Evolutionary conservation across 352 stramenopile species (phyloP), one percentile per base, ranked within the genome.

Genomic region (Globisporangium radiosum): DNA sequence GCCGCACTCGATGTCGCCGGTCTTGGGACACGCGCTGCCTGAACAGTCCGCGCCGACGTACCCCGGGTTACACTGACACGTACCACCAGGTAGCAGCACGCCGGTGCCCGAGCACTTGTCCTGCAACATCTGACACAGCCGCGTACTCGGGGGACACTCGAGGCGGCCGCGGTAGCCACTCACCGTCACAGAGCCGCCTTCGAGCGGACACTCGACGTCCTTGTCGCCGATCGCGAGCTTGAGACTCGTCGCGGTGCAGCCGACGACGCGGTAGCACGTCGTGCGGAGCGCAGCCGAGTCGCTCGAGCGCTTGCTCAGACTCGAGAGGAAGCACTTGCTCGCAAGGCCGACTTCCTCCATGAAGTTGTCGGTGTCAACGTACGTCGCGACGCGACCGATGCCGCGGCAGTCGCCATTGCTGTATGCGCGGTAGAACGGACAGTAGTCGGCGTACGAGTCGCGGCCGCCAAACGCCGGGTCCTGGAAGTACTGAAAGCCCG

Each of bases 401-500:
- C 77, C 72, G 17, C 75, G 72, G 47, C 85, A 94, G 51, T 91
- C 85, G 2, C 83, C 83, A 48, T 91, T 92, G 62, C 76, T 88
- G 58, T 89, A 92, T 6, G 71, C 79, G 2, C 73, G 70, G 56
- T 88, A 92, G 56, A 89, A 87, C 37, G 85, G 83, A 58, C 85
- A 94, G 64, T 90, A 93, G 66, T 94, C 85, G 0, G 79, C 72
- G 47, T 77, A 92, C 14, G 76, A 70, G 53, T 91, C 80, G 17
- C 71, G 66, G 1, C 83, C 83, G 1, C 80, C 81, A 15, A 89
- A 71, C 10, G 44, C 54, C 3, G 72, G 66, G 51, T 92, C 73
- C 38, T 80, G 57, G 52, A 94, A 94, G 59, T 94, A 94, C 68
- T 92, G 82, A 45, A 91, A 94, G 3, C 77, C 78, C 7, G 79